A percentile compares a stretch with the other conserved stretches of the same genome.
Evolutionary conservation across 106 monocot species (phyloP).

Genomic region (Hemerocallis citrina): DNA sequence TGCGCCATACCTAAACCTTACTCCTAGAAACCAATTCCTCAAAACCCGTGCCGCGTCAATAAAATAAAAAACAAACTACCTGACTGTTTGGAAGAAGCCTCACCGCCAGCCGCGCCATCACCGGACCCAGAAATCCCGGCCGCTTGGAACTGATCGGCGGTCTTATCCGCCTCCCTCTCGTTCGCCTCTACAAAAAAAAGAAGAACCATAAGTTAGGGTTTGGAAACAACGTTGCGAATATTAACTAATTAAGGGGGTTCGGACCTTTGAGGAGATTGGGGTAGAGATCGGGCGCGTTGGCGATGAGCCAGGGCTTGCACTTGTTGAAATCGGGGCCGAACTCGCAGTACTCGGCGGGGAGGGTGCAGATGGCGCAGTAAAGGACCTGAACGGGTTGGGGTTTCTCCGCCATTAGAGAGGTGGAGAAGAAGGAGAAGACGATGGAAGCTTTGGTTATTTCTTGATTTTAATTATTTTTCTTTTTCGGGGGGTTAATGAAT

Average conservation of each 20-base stretch:
- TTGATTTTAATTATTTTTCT: too few relatives aligned
- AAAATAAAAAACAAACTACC: too few relatives aligned
- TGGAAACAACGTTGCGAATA: neutral
- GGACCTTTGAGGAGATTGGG: slow-evolving; percentile 45
- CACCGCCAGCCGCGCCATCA: slow-evolving; percentile 28
- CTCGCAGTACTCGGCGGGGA: slow-evolving; percentile 96
- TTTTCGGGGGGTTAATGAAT: too few relatives aligned
- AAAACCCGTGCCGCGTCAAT: too few relatives aligned
- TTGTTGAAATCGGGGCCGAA: slow-evolving; percentile 80
- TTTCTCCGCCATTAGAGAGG: slow-evolving; percentile 65
- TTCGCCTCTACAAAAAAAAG: slow-evolving; percentile 21
- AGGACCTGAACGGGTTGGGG: slow-evolving; percentile 56
- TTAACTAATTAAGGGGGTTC: neutral
- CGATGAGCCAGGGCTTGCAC: slow-evolving; percentile 85
- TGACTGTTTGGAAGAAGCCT: slow-evolving; percentile 11
- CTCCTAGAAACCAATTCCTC: too few relatives aligned
- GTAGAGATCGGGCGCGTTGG: slow-evolving; percentile 67
- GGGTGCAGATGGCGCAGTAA: slow-evolving; percentile 66
- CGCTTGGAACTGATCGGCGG: slow-evolving; percentile 50
- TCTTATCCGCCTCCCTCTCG: slow-evolving; percentile 46
- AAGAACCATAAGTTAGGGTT: neutral
- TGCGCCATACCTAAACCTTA: too few relatives aligned
- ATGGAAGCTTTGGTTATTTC: too few relatives aligned
- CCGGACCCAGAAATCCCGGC: slow-evolving; percentile 49
- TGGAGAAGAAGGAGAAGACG: too few relatives aligned